Percentiles rank a stretch among this genome's conserved stretches.
phyloP scores from a whole-genome alignment of 1,284 basidiomycete species.

The Ustilago loliicola region DNA sequence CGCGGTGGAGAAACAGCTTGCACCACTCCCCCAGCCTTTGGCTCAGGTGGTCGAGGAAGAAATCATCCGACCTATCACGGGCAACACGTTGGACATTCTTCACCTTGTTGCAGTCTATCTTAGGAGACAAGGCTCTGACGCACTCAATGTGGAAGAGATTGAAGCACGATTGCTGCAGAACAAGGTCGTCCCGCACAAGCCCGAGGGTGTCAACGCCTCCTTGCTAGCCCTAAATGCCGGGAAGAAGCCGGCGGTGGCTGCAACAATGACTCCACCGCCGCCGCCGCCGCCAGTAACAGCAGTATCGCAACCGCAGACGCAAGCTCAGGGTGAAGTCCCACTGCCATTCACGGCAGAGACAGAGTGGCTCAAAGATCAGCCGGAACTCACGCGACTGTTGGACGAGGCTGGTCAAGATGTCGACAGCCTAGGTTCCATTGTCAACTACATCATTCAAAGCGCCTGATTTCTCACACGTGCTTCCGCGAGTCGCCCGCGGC shows the following conservation, averaged over 20 bases:
- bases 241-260: background rate
- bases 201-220: conserved; percentile 13
- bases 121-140: conserved; percentile 16
- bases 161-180: conserved; percentile 28
- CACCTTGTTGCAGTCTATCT: conserved; percentile 37
- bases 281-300: background rate
- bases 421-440: conserved; percentile 45
- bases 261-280: background rate
- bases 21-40: conserved; percentile 20
- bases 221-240: background rate
- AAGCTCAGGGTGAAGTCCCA: background rate
- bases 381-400: conserved; percentile 32
- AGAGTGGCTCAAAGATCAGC: conserved; percentile 43
- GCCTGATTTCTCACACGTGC: conserved; percentile 15
- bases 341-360: conserved; percentile 34
- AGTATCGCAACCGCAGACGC: background rate
- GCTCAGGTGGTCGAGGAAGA: conserved; percentile 46
- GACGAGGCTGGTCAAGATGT: conserved; percentile 46
- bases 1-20: conserved; percentile 21
- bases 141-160: conserved; percentile 19
- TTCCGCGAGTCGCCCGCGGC: no score
- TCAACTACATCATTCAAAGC: conserved; percentile 41
- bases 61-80: conserved; percentile 39
- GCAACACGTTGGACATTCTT: conserved; percentile 39
- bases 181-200: conserved; percentile 22